Evolutionary conservation across 2,329 filamentous ascomycete genomes (phyloP), one percentile per base, ranked within the genome.

Genomic region (Aspergillus tamarii): DNA sequence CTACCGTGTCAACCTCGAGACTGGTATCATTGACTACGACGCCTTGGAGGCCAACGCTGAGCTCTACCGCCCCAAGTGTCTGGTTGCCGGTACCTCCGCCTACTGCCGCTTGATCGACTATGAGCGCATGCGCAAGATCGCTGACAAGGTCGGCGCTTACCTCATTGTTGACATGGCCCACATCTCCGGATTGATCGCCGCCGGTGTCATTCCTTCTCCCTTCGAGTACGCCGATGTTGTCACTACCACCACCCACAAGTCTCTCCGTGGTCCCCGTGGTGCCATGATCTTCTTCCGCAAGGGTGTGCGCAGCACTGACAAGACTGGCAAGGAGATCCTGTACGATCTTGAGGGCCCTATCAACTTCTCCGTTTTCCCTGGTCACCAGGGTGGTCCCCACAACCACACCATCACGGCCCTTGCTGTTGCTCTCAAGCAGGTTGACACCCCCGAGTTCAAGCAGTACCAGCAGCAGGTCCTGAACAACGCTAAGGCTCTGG

Each of bases 201-300:
- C 93, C 71, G 93, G 93, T 74, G 94, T 97, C 61, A 88, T 97
- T 69, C 93, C 93, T 50, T 91, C 91, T 65, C 95, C 95, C 57
- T 99, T 98, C 81, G 87, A 87, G 69, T 90, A 91, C 79, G 91
- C 93, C 69, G 95, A 99, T 78, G 90, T 99, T 64, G 95, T 99
- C 69, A 99, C 95, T 55, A 99, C 95, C 26, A 99, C 95, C 43
- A 97, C 93, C 66, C 95, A 99, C 87, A 99, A 99, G 85, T 96
- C 93, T 64, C 87, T 99, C 67, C 91, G 95, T 76, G 95, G 95
- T 43, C 95, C 95, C 43, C 89, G 95, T 75, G 95, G 95, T 70
- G 95, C 95, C 73, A 92, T 99, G 88, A 99, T 99, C 79, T 99
- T 99, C 87, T 99, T 90, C 88, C 91, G 95, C 72, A 96, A 92